A percentile compares a stretch with the other conserved stretches of the same genome.
Conservation (phyloP, 805 yeast genomes). For the Starmera dryadoides region DNA sequence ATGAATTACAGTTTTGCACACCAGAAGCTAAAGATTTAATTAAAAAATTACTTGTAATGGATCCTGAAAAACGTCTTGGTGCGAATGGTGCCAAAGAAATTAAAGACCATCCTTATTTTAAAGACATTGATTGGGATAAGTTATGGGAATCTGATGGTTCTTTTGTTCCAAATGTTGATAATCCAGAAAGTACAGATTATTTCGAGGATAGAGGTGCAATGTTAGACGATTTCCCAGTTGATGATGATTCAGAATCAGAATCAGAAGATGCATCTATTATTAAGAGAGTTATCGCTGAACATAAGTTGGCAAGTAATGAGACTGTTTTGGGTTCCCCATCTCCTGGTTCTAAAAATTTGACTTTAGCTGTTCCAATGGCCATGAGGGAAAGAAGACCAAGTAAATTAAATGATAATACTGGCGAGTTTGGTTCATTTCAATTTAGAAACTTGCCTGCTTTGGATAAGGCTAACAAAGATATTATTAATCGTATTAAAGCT, state of each 20-base stretch:
- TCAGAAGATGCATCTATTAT: slow-evolving; percentile 23
- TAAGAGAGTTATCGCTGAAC: slow-evolving; percentile 3
- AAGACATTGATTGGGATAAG: slow-evolving; percentile 64
- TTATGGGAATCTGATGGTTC: slow-evolving; percentile 69
- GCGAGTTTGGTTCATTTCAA: slow-evolving; percentile 88
- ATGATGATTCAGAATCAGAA: slow-evolving; percentile 26
- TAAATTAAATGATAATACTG: slow-evolving; percentile 57
- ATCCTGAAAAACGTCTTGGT: slow-evolving; percentile 69
- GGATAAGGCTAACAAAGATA: slow-evolving; percentile 91
- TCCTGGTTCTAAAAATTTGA: slow-evolving; percentile 29
- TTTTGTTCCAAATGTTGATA: slow-evolving; percentile 70
- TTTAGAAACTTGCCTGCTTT: slow-evolving; percentile 84
- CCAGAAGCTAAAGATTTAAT: slow-evolving; percentile 73
- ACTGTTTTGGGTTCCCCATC: slow-evolving; percentile 21
- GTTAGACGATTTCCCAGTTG: slow-evolving; percentile 49
- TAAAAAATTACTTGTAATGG: slow-evolving; percentile 47
- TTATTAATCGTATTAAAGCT: slow-evolving; percentile 74
- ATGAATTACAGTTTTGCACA: slow-evolving; percentile 50
- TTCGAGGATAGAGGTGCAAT: slow-evolving; percentile 89
- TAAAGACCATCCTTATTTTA: slow-evolving; percentile 70
- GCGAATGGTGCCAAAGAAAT: slow-evolving; percentile 74
- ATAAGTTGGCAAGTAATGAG: slow-evolving; percentile 3
- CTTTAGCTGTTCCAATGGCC: slow-evolving; percentile 46
- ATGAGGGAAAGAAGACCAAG: slow-evolving; percentile 68
- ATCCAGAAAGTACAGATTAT: slow-evolving; percentile 86